phyloP scores from a whole-genome alignment of 192 early-diverging fungal species.

The Umbelopsis vinacea region DNA sequence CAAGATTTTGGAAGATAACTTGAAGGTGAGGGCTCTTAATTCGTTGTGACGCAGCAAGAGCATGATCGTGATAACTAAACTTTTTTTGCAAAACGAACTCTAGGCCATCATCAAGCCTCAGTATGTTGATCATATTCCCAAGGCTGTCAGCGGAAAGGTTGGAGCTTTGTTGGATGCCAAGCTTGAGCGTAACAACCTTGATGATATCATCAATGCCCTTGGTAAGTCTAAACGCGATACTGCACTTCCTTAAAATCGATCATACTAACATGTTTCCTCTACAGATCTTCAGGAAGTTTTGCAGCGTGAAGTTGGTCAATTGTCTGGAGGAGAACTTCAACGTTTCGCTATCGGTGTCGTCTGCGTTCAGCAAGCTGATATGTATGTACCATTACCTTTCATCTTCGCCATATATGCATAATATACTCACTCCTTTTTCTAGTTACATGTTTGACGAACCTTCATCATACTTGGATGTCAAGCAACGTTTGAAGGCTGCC shows the following conservation, averaged over 20 bases:
- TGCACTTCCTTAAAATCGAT: too few relatives aligned
- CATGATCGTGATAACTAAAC: background rate
- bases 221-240: constrained; percentile 45
- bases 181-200: constrained; percentile 72
- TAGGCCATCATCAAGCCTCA: constrained; percentile 94
- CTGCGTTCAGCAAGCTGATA: constrained; percentile 82
- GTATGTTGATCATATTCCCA: constrained; percentile 91
- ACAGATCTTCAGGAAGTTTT: constrained; percentile 84
- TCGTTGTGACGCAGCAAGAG: background rate
- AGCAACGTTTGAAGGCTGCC: constrained; percentile 98
- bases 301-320: constrained; percentile 78
- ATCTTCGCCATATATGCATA: background rate
- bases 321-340: constrained; percentile 98
- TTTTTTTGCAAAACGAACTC: background rate
- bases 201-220: constrained; percentile 72
- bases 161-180: constrained; percentile 73
- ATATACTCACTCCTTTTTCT: background rate
- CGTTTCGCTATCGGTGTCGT: constrained; percentile 94
- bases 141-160: constrained; percentile 80
- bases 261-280: background rate
- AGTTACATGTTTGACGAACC: constrained; percentile 99
- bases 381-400: constrained; percentile 58
- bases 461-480: constrained; percentile 96
- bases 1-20: constrained; percentile 94
- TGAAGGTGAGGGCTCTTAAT: constrained; percentile 55